Evolutionary conservation across 257 asterid genomes (phyloP), one percentile per base, ranked within the genome.

Genomic region (Parsonsia alboflavescens): DNA sequence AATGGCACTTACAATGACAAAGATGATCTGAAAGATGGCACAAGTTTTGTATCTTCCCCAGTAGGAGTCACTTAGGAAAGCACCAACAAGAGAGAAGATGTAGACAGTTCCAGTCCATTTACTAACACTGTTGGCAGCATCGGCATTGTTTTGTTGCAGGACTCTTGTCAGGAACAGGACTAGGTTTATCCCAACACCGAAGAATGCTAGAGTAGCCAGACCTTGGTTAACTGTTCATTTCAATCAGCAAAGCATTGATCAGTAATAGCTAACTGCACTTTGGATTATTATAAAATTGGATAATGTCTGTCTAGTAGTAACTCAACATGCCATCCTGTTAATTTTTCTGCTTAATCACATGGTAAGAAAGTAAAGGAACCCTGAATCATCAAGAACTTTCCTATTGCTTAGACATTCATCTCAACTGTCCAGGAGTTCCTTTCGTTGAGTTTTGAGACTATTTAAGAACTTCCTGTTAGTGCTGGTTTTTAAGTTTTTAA

Each of bases 31-130:
- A 68, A 91, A 93, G 80, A 93, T 84, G 79, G 91, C 97, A 74
- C 98, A 91, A 33, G 95, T 93, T 71, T 86, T 90, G 86, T 81
- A 93, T 84, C 98, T 73, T 76, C 98, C 98, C 98, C 98, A 93
- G 63, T 93, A 91, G 5, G 98, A 90, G 89, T 93, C 98, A 44
- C 98, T 93, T 3, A 93, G 88, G 75, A 93, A 91, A 24, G 97
- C 98, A 17, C 98, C 98, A n/a, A 93, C 91, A 4, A 93, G 97
- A 19, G 98, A 93, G 96, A 90, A 93, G 45, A 93, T 90, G 76
- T 93, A 93, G 57, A 93, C 97, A 4, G 98, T 93, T 39, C 98
- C 98, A 1, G 98, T 93, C 98, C 97, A 93, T 83, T 88, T 89
- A 93, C 98, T 93, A 5, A 93, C 98, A 41, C 85, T 89, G 76